Evolutionary conservation across 1,139 yeast species (phyloP).

Genomic region (Hyphopichia wangnamkhiaoensis): DNA sequence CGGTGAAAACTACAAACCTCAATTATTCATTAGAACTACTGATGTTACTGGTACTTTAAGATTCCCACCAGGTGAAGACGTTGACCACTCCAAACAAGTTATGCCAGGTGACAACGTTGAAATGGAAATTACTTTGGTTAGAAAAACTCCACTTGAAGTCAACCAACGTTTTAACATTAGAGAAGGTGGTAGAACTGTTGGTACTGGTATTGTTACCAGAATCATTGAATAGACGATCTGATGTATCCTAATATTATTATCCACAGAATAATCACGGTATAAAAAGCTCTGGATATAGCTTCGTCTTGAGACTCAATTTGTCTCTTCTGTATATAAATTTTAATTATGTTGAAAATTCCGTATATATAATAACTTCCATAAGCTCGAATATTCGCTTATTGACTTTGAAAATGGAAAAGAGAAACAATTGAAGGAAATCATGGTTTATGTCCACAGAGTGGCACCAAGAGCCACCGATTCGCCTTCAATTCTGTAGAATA

Average conservation of each 20-base stretch:
- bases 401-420: no score
- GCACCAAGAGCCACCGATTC: no score
- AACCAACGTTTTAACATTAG: constrained; percentile 99
- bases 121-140: constrained; percentile 89
- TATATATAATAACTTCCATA: no score
- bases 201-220: constrained; percentile 97
- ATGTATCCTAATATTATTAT: constrained; percentile 4
- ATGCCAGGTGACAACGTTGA: constrained; percentile 99
- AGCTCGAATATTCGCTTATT: no score
- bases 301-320: no score
- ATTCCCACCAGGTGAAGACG: constrained; percentile 86
- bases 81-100: constrained; percentile 83
- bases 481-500: no score
- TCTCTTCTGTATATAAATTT: no score
- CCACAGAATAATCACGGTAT: no score
- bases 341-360: no score
- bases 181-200: constrained; percentile 99
- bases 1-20: constrained; percentile 97
- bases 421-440: no score
- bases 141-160: constrained; percentile 91
- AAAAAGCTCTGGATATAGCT: constrained; percentile 14
- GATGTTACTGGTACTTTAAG: constrained; percentile 90
- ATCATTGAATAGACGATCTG: constrained; percentile 60
- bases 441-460: no score
- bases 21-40: constrained; percentile 93